Base-by-base conservation (phyloP, 495 filamentous ascomycete genomes). In the Wilcoxina mikolae region DNA sequence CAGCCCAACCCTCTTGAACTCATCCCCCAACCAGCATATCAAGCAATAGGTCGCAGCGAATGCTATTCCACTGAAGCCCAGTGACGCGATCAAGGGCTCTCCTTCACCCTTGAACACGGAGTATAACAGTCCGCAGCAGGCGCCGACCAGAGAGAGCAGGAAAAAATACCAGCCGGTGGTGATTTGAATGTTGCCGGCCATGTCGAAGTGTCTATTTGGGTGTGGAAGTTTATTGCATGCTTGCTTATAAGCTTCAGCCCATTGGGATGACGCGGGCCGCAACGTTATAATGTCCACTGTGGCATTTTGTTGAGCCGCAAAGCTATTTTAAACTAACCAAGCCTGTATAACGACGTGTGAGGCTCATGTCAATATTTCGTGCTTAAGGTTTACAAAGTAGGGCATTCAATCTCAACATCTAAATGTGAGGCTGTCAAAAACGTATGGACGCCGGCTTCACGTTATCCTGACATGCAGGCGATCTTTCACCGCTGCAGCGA, bases 1-100 rank as follows among this genome's bases (percentile, higher is more conserved):
- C 61, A 95, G 70, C 12, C 93, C 93, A 27, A 84, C 85, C 54
- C 78, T 80, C 59, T 95, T 83, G 62, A 96, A 96, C 1, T 82
- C 80, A 20, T 84, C 80, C 1, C 90, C 89, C n/a, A 95, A 80
- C 93, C 91, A 96, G 73, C 81, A 73, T 65, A 99, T 89, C 68
- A 95, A 73, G 49, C 84, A 80, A 66, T 82, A 96, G 2, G 78
- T 77, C 18, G 78, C 76, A 4, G 83, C 71, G 66, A 94, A 99
- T 3, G 84, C 87, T 53, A 95, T 74, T 10, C 83, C 82, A 62
- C 84, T 84, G 59, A 96, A 81, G 4, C 88, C 88, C 35, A 93
- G 71, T 12, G 87, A 94, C 5, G 87, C 88, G 56, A 93, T 73
- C 53, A 99, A 74, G 15, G 93, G 93, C 60, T 86, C 87, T 61